Percentiles rank a stretch among this genome's conserved stretches.
Conservation (phyloP, 2,329 filamentous ascomycete genomes). For the Nigrospora oryzae region DNA sequence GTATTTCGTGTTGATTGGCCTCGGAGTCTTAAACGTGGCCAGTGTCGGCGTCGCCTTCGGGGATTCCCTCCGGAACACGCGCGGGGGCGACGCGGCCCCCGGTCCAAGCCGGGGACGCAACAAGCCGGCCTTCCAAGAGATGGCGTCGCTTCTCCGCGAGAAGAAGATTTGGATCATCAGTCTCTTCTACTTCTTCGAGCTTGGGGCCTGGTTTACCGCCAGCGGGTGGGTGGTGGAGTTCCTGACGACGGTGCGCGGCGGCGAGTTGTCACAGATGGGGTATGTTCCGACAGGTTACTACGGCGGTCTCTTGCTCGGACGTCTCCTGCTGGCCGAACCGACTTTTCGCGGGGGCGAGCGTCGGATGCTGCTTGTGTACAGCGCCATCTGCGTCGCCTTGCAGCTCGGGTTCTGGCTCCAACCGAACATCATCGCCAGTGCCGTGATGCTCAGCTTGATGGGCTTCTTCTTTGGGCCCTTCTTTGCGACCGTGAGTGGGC, state of each 20-base stretch:
- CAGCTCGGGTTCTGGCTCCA: conserved; percentile 57
- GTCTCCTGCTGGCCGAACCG: conserved; percentile 48
- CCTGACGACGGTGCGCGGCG: conserved; percentile 49
- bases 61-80: conserved; percentile 29
- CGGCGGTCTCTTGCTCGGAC: conserved; percentile 47
- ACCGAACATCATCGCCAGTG: conserved; percentile 48
- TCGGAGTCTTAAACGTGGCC: conserved; percentile 40
- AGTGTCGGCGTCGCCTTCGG: conserved; percentile 40
- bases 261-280: conserved; percentile 46
- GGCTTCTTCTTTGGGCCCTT: conserved; percentile 46
- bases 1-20: conserved; percentile 44
- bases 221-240: conserved; percentile 59
- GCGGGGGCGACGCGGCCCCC: conserved; percentile 1
- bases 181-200: conserved; percentile 56
- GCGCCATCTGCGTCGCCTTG: conserved; percentile 38
- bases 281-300: conserved; percentile 55
- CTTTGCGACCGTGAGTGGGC: conserved; percentile 37
- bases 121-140: conserved; percentile 28
- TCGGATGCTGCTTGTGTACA: conserved; percentile 47
- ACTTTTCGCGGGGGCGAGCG: conserved; percentile 50
- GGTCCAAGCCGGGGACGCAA: conserved; percentile 6
- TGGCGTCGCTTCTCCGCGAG: conserved; percentile 33
- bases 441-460: conserved; percentile 40
- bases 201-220: conserved; percentile 47
- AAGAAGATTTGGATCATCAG: conserved; percentile 49